A percentile compares a stretch with the other conserved stretches of the same genome.
Conservation (phyloP, 805 yeast genomes). For the Cyberlindnera samutprakarnensis region DNA sequence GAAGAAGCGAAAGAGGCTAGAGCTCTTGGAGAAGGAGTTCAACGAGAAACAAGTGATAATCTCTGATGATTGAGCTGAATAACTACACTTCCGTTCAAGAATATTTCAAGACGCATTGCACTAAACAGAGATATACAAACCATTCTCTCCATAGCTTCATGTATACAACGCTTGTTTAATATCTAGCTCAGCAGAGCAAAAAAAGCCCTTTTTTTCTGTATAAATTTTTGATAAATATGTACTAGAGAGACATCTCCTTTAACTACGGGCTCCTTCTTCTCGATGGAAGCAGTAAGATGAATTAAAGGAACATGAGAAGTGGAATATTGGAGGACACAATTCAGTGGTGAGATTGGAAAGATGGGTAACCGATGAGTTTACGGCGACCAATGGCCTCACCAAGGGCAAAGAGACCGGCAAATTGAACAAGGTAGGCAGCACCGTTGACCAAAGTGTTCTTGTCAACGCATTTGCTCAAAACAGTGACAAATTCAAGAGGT, state of each 20-base stretch:
- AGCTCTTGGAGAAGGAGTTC: constrained; percentile 2
- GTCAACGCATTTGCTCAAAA: constrained; percentile 36
- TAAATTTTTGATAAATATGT: constrained; percentile 2
- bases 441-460: constrained; percentile 56
- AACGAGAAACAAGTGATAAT: constrained; percentile 5
- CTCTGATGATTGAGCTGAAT: constrained; percentile 4
- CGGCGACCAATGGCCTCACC: constrained; percentile 98
- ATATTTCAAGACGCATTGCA: no score
- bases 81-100: background rate
- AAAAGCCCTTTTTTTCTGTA: no score
- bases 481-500: constrained; percentile 51
- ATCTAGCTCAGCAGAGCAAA: no score
- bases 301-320: no score
- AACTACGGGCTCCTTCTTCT: no score
- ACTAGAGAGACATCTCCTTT: background rate
- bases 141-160: no score
- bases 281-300: no score
- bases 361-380: constrained; percentile 82
- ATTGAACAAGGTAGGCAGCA: constrained; percentile 73
- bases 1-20: constrained; percentile 41
- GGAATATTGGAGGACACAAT: constrained; percentile 1
- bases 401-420: constrained; percentile 83
- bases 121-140: no score
- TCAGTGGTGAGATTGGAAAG: constrained; percentile 35
- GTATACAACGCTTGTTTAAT: no score